These are phyloP conservation scores for Venturia aucupariae DNA, from an alignment of 2,329 filamentous ascomycete species.

Conservation along the genomic window DNA sequence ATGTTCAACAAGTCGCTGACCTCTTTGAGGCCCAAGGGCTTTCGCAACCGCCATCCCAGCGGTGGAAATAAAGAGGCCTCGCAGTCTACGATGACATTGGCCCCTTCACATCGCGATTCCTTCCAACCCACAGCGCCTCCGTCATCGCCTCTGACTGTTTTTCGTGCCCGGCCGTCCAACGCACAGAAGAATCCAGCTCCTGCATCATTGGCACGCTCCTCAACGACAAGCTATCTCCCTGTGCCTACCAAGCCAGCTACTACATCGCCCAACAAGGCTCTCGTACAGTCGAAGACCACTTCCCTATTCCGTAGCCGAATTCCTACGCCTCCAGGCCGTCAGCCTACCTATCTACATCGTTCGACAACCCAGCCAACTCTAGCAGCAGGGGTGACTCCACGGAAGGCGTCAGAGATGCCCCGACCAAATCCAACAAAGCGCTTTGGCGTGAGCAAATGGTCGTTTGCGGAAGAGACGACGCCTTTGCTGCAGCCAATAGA, in stretches of 20 bases:
- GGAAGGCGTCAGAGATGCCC: not conserved
- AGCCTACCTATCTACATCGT: not conserved
- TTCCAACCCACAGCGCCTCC: not conserved
- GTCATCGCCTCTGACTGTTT: not conserved
- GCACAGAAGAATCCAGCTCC: not conserved
- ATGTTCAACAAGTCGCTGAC: conserved; percentile 10
- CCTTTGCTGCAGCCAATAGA: not conserved
- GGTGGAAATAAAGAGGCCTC: not conserved
- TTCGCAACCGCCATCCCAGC: not conserved
- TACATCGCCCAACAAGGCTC: not conserved
- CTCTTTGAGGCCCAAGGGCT: conserved; percentile 2
- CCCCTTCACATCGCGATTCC: not conserved
- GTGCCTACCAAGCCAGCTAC: conserved; percentile 5
- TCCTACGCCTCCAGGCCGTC: not conserved
- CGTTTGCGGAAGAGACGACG: not conserved
- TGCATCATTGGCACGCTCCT: not conserved
- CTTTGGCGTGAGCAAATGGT: conserved; percentile 4
- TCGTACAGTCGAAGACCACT: not conserved
- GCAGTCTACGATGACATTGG: not conserved
- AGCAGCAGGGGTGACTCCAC: not conserved
- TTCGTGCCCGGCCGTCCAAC: not conserved
- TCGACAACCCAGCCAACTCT: not conserved
- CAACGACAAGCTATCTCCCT: conserved; percentile 4
- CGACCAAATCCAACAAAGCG: not conserved
- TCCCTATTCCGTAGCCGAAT: conserved; percentile 2